These are phyloP conservation scores for Clohesyomyces aquaticus DNA, from an alignment of 495 filamentous ascomycete species.

Conservation along the genomic window DNA sequence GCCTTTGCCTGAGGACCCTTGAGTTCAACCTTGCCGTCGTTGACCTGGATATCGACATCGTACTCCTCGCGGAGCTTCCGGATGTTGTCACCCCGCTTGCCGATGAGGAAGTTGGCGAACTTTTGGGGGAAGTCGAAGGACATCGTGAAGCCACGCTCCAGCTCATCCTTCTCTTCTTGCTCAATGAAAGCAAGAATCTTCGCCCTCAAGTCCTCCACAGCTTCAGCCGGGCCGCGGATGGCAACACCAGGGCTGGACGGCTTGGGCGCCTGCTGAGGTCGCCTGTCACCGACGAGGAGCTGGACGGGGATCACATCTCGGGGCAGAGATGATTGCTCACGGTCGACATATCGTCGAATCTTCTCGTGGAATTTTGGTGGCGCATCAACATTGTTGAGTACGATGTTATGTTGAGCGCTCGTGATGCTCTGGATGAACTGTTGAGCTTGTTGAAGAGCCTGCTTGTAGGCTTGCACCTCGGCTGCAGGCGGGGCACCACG, in stretches of 20 bases:
- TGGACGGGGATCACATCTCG: constrained; percentile 73
- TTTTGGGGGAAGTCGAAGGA: constrained; percentile 94
- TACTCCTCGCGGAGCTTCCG: constrained; percentile 94
- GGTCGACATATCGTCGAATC: constrained; percentile 73
- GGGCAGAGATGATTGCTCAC: constrained; percentile 69
- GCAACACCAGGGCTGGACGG: constrained; percentile 49
- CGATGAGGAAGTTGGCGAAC: constrained; percentile 90
- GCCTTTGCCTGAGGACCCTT: constrained; percentile 79
- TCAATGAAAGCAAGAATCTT: constrained; percentile 78
- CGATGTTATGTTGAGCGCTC: constrained; percentile 70
- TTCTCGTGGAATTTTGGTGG: constrained; percentile 80
- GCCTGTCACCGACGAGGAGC: constrained; percentile 57
- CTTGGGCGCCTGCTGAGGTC: constrained; percentile 47
- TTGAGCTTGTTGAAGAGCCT: constrained; percentile 71
- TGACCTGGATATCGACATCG: constrained; percentile 93
- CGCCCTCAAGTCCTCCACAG: constrained; percentile 68
- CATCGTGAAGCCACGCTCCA: constrained; percentile 80
- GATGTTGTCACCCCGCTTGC: constrained; percentile 89
- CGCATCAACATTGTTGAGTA: constrained; percentile 65
- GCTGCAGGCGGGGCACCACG: constrained; percentile 60
- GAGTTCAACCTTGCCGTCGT: constrained; percentile 70
- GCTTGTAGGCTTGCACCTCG: constrained; percentile 68
- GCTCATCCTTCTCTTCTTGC: constrained; percentile 82
- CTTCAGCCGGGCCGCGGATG: constrained; percentile 73
- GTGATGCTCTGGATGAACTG: constrained; percentile 71